phyloP scores from a whole-genome alignment of 2,329 filamentous ascomycete genomes.

The Neofusicoccum parvum region DNA sequence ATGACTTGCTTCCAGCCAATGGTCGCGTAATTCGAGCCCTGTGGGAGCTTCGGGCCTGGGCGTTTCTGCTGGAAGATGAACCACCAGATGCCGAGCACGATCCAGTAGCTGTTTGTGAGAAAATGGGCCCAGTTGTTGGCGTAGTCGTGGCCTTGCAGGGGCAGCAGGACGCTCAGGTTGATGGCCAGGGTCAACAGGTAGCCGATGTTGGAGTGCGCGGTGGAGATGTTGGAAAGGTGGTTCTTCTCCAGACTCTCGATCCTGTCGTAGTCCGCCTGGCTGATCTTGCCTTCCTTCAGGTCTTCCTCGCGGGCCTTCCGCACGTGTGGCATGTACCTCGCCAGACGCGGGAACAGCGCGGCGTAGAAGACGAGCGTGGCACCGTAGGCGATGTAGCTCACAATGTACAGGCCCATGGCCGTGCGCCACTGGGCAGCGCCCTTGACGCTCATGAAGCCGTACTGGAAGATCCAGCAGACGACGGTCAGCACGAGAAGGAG shows the following conservation, averaged over 20 bases:
- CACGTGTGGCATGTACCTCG: conserved; percentile 56
- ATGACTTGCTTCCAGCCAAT: conserved; percentile 62
- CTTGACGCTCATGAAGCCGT: conserved; percentile 69
- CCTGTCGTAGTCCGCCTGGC: conserved; percentile 61
- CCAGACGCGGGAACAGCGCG: conserved; percentile 61
- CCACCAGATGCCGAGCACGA: conserved; percentile 66
- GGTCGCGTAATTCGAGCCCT: conserved; percentile 55
- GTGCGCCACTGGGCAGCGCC: conserved; percentile 61
- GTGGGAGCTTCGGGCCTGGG: conserved; percentile 57
- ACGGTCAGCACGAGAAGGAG: conserved; percentile 64
- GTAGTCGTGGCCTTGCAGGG: conserved; percentile 55
- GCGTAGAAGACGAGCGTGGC: conserved; percentile 40
- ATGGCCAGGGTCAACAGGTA: conserved; percentile 48
- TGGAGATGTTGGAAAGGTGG: conserved; percentile 62
- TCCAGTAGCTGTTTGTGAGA: conserved; percentile 69
- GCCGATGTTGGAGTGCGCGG: conserved; percentile 41
- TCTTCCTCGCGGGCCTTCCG: conserved; percentile 54
- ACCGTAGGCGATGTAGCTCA: conserved; percentile 69
- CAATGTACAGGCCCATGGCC: conserved; percentile 65
- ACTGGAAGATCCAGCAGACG: conserved; percentile 64
- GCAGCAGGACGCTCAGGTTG: conserved; percentile 53
- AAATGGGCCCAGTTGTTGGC: conserved; percentile 69
- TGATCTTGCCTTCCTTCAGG: conserved; percentile 52
- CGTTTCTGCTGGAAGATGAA: conserved; percentile 66
- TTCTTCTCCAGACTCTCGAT: conserved; percentile 66